Evolutionary conservation across 1,284 basidiomycete species (phyloP).

Genomic region (Coniferiporia sulphurascens): DNA sequence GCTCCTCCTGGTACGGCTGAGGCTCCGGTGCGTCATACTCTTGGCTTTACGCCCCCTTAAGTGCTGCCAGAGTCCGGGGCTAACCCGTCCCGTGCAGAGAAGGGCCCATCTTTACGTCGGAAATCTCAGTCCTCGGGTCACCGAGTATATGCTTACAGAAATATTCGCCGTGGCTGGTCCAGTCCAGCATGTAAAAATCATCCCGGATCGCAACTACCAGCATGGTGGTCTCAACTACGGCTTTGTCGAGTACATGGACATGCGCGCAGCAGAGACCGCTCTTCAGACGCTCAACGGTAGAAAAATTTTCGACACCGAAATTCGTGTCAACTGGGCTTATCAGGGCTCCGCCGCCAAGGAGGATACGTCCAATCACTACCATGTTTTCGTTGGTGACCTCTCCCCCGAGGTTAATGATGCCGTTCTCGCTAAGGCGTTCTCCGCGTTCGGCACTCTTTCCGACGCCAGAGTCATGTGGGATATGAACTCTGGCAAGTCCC

Average conservation of each 20-base stretch:
- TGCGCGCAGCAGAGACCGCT: slow-evolving; percentile 95
- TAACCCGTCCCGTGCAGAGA: slow-evolving; percentile 41
- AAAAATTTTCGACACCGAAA: slow-evolving; percentile 97
- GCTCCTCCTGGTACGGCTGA: slow-evolving; percentile 60
- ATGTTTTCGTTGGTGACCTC: slow-evolving; percentile 98
- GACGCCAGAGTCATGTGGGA: slow-evolving; percentile 99
- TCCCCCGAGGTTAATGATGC: slow-evolving; percentile 98
- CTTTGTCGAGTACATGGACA: slow-evolving; percentile 96
- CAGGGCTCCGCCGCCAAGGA: slow-evolving; percentile 95
- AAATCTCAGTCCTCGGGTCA: slow-evolving; percentile 90
- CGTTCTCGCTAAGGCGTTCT: slow-evolving; percentile 94
- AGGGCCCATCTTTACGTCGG: slow-evolving; percentile 96
- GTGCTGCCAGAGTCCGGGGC: not conserved
- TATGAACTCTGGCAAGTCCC: slow-evolving; percentile 97
- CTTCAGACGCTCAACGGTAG: slow-evolving; percentile 95
- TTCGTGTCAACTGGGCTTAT: slow-evolving; percentile 97
- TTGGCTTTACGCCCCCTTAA: not conserved
- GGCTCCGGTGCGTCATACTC: slow-evolving; percentile 56
- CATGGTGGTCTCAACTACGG: slow-evolving; percentile 98
- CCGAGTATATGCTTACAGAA: slow-evolving; percentile 92
- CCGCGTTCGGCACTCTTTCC: slow-evolving; percentile 89
- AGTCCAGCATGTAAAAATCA: slow-evolving; percentile 97
- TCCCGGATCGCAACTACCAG: slow-evolving; percentile 96
- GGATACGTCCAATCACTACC: slow-evolving; percentile 92
- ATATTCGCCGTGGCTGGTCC: slow-evolving; percentile 95